Conservation (phyloP, 1,284 basidiomycete genomes). For the Coniferiporia sulphurascens region DNA sequence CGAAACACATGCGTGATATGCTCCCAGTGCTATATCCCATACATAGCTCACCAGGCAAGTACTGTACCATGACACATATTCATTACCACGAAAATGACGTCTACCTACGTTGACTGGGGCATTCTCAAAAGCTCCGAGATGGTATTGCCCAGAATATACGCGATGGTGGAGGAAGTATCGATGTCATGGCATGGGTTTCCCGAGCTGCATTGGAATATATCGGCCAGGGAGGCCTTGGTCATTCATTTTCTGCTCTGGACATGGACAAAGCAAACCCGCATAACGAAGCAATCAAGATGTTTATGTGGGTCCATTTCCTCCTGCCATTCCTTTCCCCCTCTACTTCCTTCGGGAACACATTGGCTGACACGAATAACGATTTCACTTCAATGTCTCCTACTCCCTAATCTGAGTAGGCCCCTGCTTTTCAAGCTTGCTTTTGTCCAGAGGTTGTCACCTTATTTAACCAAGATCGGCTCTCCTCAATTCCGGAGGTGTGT, state of each 20-base stretch:
- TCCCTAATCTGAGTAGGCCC: constrained; percentile 13
- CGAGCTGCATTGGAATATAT: constrained; percentile 33
- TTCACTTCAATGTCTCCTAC: background rate
- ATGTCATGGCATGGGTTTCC: constrained; percentile 38
- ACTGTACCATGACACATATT: background rate
- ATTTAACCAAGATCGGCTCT: constrained; percentile 31
- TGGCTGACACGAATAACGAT: constrained; percentile 17
- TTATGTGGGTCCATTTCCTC: constrained; percentile 20
- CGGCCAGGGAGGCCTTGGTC: constrained; percentile 32
- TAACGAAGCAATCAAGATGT: constrained; percentile 26
- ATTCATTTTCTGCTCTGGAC: constrained; percentile 36
- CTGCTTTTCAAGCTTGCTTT: background rate
- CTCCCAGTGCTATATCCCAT: constrained; percentile 27
- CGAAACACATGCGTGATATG: constrained; percentile 26
- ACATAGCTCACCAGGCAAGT: constrained; percentile 27
- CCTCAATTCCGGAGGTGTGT: constrained; percentile 33
- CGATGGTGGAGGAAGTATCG: constrained; percentile 32
- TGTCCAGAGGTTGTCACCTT: constrained; percentile 26
- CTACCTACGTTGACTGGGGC: background rate
- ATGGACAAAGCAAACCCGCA: constrained; percentile 26
- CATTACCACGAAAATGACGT: constrained; percentile 27
- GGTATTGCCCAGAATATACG: constrained; percentile 13
- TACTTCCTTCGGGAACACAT: background rate
- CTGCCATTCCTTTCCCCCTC: constrained; percentile 18
- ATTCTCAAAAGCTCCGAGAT: background rate